phyloP scores from a whole-genome alignment of 129 eudicot species.

The Artemisia tridentata region DNA sequence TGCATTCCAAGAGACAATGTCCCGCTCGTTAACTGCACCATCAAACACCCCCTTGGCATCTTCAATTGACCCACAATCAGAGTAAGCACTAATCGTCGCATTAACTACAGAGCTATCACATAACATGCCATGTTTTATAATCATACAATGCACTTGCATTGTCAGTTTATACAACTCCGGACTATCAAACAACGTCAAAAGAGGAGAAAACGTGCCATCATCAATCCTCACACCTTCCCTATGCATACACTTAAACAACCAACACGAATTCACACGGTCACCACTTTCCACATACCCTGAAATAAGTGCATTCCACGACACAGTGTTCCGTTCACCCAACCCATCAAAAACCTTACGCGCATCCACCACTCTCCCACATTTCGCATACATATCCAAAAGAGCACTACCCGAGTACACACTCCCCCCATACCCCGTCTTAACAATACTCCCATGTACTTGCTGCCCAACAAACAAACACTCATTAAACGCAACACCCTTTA shows the following conservation, averaged over 20 bases:
- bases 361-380: conserved; percentile 66
- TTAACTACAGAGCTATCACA: conserved; percentile 51
- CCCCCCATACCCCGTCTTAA: conserved; percentile 52
- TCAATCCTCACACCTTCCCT: conserved; percentile 52
- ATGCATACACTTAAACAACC: conserved; percentile 50
- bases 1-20: conserved; percentile 85
- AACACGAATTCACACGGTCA: conserved; percentile 37
- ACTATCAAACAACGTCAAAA: conserved; percentile 63
- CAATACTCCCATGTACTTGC: conserved; percentile 56
- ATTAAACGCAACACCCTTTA: conserved; percentile 61
- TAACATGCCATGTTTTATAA: conserved; percentile 51
- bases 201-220: conserved; percentile 83
- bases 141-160: conserved; percentile 58
- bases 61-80: conserved; percentile 64
- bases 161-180: conserved; percentile 42
- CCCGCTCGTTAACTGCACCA: conserved; percentile 38
- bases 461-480: conserved; percentile 47
- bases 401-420: conserved; percentile 78
- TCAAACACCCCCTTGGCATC: conserved; percentile 63
- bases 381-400: conserved; percentile 85
- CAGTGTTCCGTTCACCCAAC: conserved; percentile 55
- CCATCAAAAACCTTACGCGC: conserved; percentile 52
- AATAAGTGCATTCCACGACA: conserved; percentile 85
- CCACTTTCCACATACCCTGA: conserved; percentile 59
- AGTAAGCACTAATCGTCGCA: conserved; percentile 69